These are phyloP conservation scores for Tulasnella sp. DNA, from an alignment of 768 basidiomycete species.

Conservation along the genomic window DNA sequence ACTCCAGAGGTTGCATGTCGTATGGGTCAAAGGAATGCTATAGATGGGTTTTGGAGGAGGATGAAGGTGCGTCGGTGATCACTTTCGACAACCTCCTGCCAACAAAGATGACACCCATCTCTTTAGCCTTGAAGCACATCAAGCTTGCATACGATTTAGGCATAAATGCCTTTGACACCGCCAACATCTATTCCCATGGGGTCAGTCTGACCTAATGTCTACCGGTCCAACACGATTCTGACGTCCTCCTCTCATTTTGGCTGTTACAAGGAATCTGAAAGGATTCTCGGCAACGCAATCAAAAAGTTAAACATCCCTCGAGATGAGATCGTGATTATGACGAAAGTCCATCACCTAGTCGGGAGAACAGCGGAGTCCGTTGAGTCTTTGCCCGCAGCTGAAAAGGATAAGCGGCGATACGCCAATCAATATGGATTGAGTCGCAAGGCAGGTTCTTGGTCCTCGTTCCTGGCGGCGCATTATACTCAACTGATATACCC, in stretches of 20 bases:
- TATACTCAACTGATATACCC: background rate
- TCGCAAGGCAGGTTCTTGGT: conserved; percentile 12
- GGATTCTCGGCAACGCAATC: conserved; percentile 67
- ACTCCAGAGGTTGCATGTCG: conserved; percentile 57
- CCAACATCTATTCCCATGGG: conserved; percentile 57
- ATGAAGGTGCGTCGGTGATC: conserved; percentile 45
- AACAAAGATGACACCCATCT: background rate
- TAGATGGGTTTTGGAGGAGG: conserved; percentile 51
- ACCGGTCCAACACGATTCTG: background rate
- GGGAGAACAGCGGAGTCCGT: background rate
- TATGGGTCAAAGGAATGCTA: conserved; percentile 56
- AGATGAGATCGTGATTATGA: conserved; percentile 71
- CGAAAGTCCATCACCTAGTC: conserved; percentile 48
- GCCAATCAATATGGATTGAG: conserved; percentile 27
- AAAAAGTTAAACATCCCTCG: conserved; percentile 45
- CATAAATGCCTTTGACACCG: conserved; percentile 37
- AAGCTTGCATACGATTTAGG: conserved; percentile 25
- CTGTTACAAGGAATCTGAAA: conserved; percentile 45
- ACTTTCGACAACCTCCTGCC: too few species aligned
- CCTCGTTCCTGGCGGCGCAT: background rate
- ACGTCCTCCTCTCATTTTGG: background rate
- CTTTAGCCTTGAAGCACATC: conserved; percentile 24
- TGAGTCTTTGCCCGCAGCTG: background rate
- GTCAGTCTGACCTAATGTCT: conserved; percentile 25
- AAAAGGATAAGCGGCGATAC: conserved; percentile 25